phyloP scores from a whole-genome alignment of 805 yeast genomes.

The Candida taoyuanica region DNA sequence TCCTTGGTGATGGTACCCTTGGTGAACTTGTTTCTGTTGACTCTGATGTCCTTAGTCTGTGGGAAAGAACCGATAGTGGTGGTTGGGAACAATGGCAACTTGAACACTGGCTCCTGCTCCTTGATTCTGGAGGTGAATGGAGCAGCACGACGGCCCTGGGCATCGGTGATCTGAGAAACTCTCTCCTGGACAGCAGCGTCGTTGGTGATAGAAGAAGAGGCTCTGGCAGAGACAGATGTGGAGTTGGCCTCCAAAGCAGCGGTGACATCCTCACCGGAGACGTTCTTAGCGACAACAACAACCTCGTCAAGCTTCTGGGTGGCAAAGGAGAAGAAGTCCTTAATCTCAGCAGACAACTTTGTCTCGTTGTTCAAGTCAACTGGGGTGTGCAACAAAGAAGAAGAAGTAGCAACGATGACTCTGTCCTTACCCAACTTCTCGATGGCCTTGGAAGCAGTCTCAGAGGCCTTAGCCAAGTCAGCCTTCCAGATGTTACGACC shows the following conservation, averaged over 20 bases:
- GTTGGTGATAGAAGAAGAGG: slow-evolving; percentile 83
- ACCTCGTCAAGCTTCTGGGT: slow-evolving; percentile 94
- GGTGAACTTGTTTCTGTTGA: slow-evolving; percentile 96
- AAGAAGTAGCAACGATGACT: slow-evolving; percentile 89
- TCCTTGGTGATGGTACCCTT: slow-evolving; percentile 95
- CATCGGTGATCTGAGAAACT: slow-evolving; percentile 70
- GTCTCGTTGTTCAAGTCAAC: slow-evolving; percentile 91
- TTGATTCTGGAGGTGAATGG: slow-evolving; percentile 84
- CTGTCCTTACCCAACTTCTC: slow-evolving; percentile 80
- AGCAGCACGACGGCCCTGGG: slow-evolving; percentile 76
- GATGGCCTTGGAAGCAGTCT: slow-evolving; percentile 75
- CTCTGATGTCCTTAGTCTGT: slow-evolving; percentile 98
- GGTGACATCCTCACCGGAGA: slow-evolving; percentile 75
- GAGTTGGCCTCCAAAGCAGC: slow-evolving; percentile 82
- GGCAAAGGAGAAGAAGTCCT: slow-evolving; percentile 98
- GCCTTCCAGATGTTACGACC: slow-evolving; percentile 99
- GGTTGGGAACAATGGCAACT: slow-evolving; percentile 98
- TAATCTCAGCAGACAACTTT: slow-evolving; percentile 85
- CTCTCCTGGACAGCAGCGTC: slow-evolving; percentile 87
- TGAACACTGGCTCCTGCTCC: slow-evolving; percentile 81
- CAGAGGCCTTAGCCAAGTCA: slow-evolving; percentile 84
- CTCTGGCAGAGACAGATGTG: slow-evolving; percentile 78
- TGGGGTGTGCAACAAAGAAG: slow-evolving; percentile 97
- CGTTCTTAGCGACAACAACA: slow-evolving; percentile 84
- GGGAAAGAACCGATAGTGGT: slow-evolving; percentile 99